Evolutionary conservation across 2,329 filamentous ascomycete species (phyloP).

Genomic region (Trichoderma guizhouense): DNA sequence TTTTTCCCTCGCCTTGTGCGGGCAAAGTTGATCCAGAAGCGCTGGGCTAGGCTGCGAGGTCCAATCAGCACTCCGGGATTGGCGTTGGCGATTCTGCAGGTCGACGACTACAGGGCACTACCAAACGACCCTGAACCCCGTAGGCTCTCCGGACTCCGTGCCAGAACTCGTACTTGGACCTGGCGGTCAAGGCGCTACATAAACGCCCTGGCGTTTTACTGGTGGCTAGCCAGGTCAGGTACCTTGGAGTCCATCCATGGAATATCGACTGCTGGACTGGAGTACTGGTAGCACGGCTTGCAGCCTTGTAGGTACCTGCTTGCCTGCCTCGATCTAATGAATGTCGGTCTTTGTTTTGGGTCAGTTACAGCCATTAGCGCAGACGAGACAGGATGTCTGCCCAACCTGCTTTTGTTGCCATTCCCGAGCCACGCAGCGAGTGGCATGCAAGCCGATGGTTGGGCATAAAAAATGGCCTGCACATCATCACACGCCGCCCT

Average conservation of each 20-base stretch:
- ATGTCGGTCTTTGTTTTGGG: slow-evolving; percentile 11
- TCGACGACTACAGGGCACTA: neutral
- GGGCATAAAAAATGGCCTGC: slow-evolving; percentile 14
- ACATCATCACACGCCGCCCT: slow-evolving; percentile 1
- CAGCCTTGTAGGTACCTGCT: slow-evolving; percentile 9
- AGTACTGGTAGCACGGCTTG: neutral
- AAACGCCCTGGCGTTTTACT: slow-evolving; percentile 7
- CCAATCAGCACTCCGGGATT: slow-evolving; percentile 11
- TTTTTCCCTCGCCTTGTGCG: neutral
- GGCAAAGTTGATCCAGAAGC: slow-evolving; percentile 3
- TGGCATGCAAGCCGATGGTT: slow-evolving; percentile 9
- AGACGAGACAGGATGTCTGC: neutral
- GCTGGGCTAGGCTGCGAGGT: neutral
- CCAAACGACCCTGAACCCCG: neutral
- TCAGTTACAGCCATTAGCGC: neutral
- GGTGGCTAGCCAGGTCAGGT: neutral
- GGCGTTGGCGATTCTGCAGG: slow-evolving; percentile 3
- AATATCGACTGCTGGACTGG: too few relatives aligned
- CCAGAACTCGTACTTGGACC: neutral
- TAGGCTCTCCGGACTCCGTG: neutral
- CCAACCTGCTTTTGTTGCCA: slow-evolving; percentile 4
- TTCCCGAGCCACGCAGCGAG: slow-evolving; percentile 1
- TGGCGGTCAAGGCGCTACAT: slow-evolving; percentile 10
- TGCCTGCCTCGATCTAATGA: slow-evolving; percentile 3
- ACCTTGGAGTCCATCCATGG: neutral